Conservation (phyloP, 495 filamentous ascomycete species). For the Annulohypoxylon nitens region DNA sequence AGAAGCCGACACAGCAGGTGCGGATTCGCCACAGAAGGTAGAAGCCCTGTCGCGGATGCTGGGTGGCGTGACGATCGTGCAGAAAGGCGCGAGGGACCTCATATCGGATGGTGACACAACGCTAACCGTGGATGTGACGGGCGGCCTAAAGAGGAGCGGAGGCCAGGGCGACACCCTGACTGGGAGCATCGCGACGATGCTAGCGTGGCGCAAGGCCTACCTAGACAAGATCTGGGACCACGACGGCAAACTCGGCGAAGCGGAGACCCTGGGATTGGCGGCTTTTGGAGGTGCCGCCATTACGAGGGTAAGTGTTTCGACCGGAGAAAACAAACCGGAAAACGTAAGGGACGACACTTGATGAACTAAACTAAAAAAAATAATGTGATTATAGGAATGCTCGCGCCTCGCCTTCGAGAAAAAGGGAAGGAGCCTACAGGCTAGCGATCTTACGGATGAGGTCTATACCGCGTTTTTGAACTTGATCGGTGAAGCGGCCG, state of each 20-base stretch:
- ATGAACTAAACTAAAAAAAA: conserved; percentile 10
- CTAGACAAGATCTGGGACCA: conserved; percentile 85
- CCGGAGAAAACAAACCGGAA: too few species aligned
- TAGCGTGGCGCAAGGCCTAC: conserved; percentile 91
- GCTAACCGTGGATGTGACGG: conserved; percentile 76
- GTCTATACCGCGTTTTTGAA: conserved; percentile 85
- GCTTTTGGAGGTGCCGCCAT: conserved; percentile 89
- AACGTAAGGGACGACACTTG: not conserved
- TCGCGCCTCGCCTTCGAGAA: conserved; percentile 89
- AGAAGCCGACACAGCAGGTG: conserved; percentile 58
- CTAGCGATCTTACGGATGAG: conserved; percentile 92
- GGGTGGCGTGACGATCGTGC: conserved; percentile 89
- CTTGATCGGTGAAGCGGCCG: conserved; percentile 72
- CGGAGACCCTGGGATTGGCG: conserved; percentile 79
- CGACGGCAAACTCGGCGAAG: conserved; percentile 65
- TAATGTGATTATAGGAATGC: conserved; percentile 69
- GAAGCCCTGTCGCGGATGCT: conserved; percentile 79
- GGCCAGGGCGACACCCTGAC: conserved; percentile 98
- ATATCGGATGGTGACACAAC: conserved; percentile 86
- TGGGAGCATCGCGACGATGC: conserved; percentile 85
- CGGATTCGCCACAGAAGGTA: conserved; percentile 69
- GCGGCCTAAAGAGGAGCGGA: conserved; percentile 89
- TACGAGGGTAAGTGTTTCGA: conserved; percentile 70
- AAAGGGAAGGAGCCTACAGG: conserved; percentile 90
- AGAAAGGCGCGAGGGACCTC: conserved; percentile 89